phyloP scores from a whole-genome alignment of 306 rosid species.

The Abrus pulchellus region DNA sequence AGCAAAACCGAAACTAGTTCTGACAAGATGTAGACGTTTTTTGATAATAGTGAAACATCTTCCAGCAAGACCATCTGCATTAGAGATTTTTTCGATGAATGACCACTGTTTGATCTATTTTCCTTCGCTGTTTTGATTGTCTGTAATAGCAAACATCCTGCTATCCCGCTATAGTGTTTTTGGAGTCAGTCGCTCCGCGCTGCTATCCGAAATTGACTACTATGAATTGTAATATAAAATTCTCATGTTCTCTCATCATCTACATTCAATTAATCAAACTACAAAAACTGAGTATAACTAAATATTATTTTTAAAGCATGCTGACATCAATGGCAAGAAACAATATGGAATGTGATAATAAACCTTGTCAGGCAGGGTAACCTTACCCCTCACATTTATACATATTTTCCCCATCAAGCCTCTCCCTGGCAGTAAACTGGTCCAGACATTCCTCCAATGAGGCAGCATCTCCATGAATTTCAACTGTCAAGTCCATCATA shows the following conservation, averaged over 20 bases:
- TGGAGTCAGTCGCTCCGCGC: no score
- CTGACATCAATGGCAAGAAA: conserved; percentile 10
- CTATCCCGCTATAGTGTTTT: no score
- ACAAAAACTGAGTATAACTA: conserved; percentile 15
- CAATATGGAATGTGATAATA: background rate
- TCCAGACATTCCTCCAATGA: conserved; percentile 96
- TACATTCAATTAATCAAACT: conserved; percentile 37
- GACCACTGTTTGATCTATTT: no score
- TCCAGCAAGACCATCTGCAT: no score
- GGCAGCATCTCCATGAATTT: conserved; percentile 94
- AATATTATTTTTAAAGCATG: conserved; percentile 7
- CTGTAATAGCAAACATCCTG: no score
- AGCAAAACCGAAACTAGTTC: no score
- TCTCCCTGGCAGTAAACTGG: conserved; percentile 86
- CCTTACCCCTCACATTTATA: conserved; percentile 97
- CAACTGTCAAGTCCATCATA: conserved; percentile 99
- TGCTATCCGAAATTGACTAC: no score
- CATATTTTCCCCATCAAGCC: conserved; percentile 94
- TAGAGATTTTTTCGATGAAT: no score
- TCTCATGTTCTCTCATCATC: background rate
- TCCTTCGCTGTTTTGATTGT: no score
- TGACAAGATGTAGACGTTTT: no score
- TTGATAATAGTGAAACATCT: no score
- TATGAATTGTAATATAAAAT: conserved; percentile 2
- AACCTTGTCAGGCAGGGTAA: conserved; percentile 25